Base-by-base conservation (phyloP, 768 basidiomycete genomes). In the Mycena polygramma region DNA sequence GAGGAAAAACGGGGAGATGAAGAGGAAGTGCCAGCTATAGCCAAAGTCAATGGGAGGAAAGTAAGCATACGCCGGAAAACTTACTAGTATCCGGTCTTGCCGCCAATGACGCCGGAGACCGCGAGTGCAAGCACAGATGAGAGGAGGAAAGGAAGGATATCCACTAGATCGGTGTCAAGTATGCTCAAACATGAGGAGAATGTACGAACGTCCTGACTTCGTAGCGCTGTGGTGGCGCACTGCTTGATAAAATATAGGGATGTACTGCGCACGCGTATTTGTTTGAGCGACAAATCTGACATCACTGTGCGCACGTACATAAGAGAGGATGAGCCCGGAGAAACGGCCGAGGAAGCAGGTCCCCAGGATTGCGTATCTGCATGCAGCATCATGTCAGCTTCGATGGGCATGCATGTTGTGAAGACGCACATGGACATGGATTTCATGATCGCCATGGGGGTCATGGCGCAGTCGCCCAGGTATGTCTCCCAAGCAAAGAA, bases 261-360 rank as follows among this genome's bases (percentile, higher is more conserved):
- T 41, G 24, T 57, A 57, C 37, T 63, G 58, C 36, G 39, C 30
- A 64, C 22, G 39, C n/a, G n/a, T n/a, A 22, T 57, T 20, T 3
- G 14, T 46, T 7, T 1, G 19, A 19, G 14, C 14, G 17, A 46
- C 2, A 2, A 46, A 19, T 14, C 7, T 20, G 30, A 30, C 19
- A 19, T 46, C 15, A 46, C 19, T 20, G 7, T 46, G 45, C 14
- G 19, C 15, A 20, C 19, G 41, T 46, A 46, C 45, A 19, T 46
- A 46, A 20, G 48, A 52, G 22, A 57, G 24, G 11, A 69, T 54
- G 24, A 63, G 43, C 17, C 10, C 17, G 10, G 17, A 46, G 61
- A 69, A 69, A 10, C 68, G 68, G 7, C 37, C n/a, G 43, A 69
- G 46, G 62, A 69, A 57, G 54, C n/a, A 55, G 54, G 57, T 64